A percentile compares a stretch with the other conserved stretches of the same genome.
These are phyloP conservation scores for Trichosporon sp. DNA, from an alignment of 1,284 basidiomycete species.

Conservation along the genomic window DNA sequence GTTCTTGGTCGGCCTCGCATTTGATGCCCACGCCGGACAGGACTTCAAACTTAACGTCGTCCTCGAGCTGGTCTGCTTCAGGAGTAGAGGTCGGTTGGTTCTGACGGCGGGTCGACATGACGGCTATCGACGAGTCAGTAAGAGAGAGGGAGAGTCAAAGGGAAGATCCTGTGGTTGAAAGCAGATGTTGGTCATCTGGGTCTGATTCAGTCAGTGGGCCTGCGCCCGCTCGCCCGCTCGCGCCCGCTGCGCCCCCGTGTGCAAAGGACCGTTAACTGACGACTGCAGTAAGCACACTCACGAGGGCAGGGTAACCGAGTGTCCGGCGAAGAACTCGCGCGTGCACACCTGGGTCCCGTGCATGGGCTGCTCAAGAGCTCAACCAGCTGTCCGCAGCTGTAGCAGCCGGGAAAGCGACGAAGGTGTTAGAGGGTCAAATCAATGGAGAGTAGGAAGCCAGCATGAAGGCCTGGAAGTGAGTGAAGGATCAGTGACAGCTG, in stretches of 20 bases:
- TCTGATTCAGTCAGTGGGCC: too few relatives aligned
- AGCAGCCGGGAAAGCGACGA: background rate
- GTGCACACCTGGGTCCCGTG: too few relatives aligned
- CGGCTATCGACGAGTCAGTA: background rate
- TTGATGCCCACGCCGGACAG: background rate
- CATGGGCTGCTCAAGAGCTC: background rate
- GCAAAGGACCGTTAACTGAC: background rate
- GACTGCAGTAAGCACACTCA: background rate
- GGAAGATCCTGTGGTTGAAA: background rate
- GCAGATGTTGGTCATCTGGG: background rate
- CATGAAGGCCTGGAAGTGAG: background rate
- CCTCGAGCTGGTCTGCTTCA: background rate
- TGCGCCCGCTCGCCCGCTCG: too few relatives aligned
- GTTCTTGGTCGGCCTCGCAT: background rate
- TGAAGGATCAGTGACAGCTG: background rate
- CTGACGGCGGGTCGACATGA: background rate
- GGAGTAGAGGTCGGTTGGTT: background rate
- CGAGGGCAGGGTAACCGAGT: background rate
- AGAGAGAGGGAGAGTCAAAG: background rate
- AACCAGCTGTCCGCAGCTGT: background rate
- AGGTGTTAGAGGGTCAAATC: background rate
- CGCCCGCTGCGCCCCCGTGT: background rate
- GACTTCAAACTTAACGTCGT: background rate
- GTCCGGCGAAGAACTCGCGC: background rate
- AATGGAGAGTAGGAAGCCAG: background rate